phyloP scores from a whole-genome alignment of 306 rosid species.

The Canavalia gladiata region DNA sequence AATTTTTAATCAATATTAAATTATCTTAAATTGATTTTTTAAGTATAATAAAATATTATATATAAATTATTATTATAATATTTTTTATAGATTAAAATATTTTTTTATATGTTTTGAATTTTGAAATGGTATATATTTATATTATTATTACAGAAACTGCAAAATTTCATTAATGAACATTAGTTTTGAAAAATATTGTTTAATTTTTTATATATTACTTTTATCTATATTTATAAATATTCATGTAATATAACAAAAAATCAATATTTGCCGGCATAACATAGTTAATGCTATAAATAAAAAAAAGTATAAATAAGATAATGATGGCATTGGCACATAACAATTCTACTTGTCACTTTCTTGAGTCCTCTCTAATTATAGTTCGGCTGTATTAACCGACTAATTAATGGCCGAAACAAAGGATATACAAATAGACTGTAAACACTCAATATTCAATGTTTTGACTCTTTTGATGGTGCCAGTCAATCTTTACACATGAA shows the following conservation, averaged over 20 bases:
- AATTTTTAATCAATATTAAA: no score
- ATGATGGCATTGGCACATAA: neutral
- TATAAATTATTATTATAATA: no score
- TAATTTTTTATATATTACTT: neutral
- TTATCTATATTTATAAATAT: neutral
- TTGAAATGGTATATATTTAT: no score
- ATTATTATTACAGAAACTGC: no score
- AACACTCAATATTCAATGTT: neutral
- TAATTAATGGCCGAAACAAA: slow-evolving; percentile 17
- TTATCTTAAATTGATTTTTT: no score
- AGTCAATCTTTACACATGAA: neutral
- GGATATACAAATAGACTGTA: neutral
- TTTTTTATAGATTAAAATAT: no score
- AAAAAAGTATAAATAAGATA: neutral
- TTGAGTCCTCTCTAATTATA: no score
- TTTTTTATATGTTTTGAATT: no score
- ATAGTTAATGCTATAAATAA: neutral
- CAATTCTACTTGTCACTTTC: neutral
- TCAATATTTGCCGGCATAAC: neutral
- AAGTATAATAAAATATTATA: no score
- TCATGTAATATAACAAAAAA: neutral
- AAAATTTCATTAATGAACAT: no score
- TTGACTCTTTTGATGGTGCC: neutral
- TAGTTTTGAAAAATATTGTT: neutral
- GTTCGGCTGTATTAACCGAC: neutral